These are phyloP conservation scores for Sporothrix mexicana DNA, from an alignment of 2,329 filamentous ascomycete genomes.

Conservation along the genomic window DNA sequence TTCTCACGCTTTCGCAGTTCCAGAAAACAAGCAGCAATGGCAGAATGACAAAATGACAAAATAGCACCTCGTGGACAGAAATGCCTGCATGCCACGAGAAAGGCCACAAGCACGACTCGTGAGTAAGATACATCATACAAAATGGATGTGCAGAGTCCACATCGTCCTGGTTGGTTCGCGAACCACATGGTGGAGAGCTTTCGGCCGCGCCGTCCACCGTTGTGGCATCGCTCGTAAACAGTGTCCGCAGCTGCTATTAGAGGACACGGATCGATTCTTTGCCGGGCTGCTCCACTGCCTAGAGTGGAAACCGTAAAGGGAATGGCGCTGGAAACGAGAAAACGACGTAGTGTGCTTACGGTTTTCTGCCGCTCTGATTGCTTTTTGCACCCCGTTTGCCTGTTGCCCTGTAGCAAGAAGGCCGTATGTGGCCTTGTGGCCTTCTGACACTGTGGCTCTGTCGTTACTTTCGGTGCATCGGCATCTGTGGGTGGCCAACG, in stretches of 20 bases:
- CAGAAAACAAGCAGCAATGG: neutral
- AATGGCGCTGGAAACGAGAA: slow-evolving; percentile 11
- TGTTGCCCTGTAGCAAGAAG: neutral
- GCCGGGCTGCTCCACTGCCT: slow-evolving; percentile 28
- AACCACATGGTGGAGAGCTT: slow-evolving; percentile 25
- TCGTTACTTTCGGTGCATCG: slow-evolving; percentile 12
- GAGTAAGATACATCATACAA: neutral
- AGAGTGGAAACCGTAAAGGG: slow-evolving; percentile 2
- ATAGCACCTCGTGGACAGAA: neutral
- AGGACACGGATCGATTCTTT: slow-evolving; percentile 19
- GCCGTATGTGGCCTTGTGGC: neutral
- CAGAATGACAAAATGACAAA: neutral
- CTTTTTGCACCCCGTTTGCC: neutral
- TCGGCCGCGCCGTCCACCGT: slow-evolving; percentile 29
- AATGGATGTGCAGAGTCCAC: neutral
- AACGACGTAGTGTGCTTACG: slow-evolving; percentile 13
- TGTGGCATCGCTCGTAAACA: slow-evolving; percentile 30
- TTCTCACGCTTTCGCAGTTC: too few relatives aligned
- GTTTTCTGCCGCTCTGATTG: neutral
- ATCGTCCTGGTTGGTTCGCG: neutral
- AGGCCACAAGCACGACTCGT: neutral
- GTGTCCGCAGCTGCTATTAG: slow-evolving; percentile 4
- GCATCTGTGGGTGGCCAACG: neutral
- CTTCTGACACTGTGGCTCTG: slow-evolving; percentile 3
- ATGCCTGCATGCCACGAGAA: slow-evolving; percentile 28